Conservation (phyloP, 176 grass and related monocot genomes). For the Calamus simplicifolius region DNA sequence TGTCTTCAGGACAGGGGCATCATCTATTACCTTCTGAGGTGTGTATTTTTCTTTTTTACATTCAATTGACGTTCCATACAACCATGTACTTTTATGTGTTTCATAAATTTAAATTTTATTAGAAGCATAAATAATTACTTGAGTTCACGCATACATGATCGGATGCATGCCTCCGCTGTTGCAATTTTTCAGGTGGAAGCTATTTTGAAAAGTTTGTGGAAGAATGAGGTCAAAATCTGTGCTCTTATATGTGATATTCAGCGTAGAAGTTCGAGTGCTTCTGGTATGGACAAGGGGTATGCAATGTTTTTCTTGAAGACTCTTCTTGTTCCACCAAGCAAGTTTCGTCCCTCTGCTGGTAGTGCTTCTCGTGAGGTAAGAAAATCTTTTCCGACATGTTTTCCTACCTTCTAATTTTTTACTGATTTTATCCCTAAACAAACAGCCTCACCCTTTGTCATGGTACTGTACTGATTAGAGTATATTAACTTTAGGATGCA, state of each 20-base stretch:
- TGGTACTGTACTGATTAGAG: too few species aligned
- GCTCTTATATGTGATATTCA: conserved; percentile 69
- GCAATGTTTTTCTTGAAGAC: conserved; percentile 84
- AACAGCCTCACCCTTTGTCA: too few species aligned
- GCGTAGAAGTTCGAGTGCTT: conserved; percentile 41
- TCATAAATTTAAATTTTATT: background rate
- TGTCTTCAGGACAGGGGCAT: too few species aligned
- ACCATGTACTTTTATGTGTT: too few species aligned
- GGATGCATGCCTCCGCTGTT: background rate
- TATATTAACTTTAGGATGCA: too few species aligned
- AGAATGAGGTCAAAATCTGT: conserved; percentile 65
- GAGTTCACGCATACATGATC: too few species aligned
- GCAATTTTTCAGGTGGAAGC: conserved; percentile 53
- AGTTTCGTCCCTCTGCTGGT: conserved; percentile 59
- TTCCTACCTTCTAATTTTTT: too few species aligned
- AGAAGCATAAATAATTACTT: too few species aligned
- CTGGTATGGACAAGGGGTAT: conserved; percentile 46
- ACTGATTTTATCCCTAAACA: too few species aligned
- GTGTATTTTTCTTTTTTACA: too few species aligned
- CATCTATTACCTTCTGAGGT: too few species aligned
- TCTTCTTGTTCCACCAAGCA: conserved; percentile 78
- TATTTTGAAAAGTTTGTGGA: conserved; percentile 72
- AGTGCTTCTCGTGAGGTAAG: conserved; percentile 56
- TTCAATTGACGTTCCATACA: too few species aligned
- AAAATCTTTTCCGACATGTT: background rate